Evolutionary conservation across 2,329 filamentous ascomycete genomes (phyloP).

Genomic region (Verticillium nonalfalfae): DNA sequence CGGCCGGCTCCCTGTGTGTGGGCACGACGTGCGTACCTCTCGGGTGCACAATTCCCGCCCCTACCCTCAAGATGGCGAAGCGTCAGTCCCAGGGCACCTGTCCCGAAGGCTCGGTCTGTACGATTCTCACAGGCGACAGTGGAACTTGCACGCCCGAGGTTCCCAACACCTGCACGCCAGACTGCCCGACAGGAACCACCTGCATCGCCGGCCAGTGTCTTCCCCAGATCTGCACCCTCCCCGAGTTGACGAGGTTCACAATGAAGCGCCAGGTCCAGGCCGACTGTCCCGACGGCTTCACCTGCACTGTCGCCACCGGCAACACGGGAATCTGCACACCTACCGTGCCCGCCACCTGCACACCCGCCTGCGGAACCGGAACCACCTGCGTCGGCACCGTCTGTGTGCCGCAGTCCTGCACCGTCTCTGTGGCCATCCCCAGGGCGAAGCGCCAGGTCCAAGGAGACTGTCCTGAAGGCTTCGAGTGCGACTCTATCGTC

Average conservation of each 20-base stretch:
- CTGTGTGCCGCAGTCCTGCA: not conserved
- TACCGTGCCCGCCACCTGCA: too few relatives aligned
- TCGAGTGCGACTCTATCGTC: not conserved
- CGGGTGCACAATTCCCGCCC: not conserved
- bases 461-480: not conserved
- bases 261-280: too few relatives aligned
- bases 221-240: too few relatives aligned
- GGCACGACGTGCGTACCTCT: not conserved
- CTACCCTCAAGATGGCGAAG: not conserved
- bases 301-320: too few relatives aligned
- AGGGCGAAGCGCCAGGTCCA: not conserved
- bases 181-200: too few relatives aligned
- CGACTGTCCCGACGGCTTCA: too few relatives aligned
- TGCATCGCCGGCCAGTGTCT: too few relatives aligned
- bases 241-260: too few relatives aligned
- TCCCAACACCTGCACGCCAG: not conserved
- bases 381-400: not conserved
- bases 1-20: not conserved
- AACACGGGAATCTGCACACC: too few relatives aligned
- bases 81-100: not conserved
- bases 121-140: not conserved
- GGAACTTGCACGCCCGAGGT: not conserved
- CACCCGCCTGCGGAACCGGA: too few relatives aligned
- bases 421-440: not conserved
- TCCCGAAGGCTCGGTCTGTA: not conserved